Conservation (phyloP, 257 asterid species). For the Rehmannia glutinosa region DNA sequence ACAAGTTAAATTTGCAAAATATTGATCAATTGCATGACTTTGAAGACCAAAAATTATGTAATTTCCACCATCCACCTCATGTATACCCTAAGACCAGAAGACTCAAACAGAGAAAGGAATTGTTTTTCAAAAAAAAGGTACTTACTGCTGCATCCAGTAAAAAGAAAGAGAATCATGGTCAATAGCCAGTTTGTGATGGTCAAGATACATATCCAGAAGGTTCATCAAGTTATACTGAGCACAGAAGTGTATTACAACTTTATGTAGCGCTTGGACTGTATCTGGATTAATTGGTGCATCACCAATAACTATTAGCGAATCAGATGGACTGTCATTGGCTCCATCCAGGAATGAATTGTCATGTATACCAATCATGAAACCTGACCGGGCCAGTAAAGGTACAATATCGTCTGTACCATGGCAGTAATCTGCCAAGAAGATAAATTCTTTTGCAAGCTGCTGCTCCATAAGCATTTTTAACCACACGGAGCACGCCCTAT, state of each 20-base stretch:
- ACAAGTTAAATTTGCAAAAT: conserved; percentile 6
- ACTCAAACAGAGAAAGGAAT: conserved; percentile 11
- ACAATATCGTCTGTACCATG: conserved; percentile 60
- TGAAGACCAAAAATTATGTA: conserved; percentile 2
- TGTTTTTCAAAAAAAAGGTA: conserved; percentile 14
- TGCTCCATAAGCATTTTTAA: conserved; percentile 75
- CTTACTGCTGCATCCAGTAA: conserved; percentile 82
- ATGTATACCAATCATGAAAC: conserved; percentile 47
- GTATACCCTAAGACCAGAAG: conserved; percentile 5
- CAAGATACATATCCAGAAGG: conserved; percentile 89
- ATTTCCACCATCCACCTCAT: neutral
- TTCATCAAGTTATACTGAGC: conserved; percentile 76
- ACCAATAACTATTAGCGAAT: conserved; percentile 41
- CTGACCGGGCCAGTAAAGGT: conserved; percentile 77
- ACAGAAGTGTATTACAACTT: conserved; percentile 67
- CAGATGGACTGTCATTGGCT: conserved; percentile 46
- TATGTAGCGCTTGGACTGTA: conserved; percentile 68
- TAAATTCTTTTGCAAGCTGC: conserved; percentile 71
- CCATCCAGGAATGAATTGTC: conserved; percentile 39
- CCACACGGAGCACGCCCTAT: conserved; percentile 56
- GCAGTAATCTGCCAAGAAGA: conserved; percentile 81
- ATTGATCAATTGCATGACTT: conserved; percentile 14
- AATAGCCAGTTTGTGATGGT: conserved; percentile 71
- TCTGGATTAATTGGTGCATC: conserved; percentile 51
- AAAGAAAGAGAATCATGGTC: conserved; percentile 62